A percentile compares a stretch with the other conserved stretches of the same genome.
Evolutionary conservation across 2,329 filamentous ascomycete species (phyloP).

Genomic region (Claviceps quebecensis): DNA sequence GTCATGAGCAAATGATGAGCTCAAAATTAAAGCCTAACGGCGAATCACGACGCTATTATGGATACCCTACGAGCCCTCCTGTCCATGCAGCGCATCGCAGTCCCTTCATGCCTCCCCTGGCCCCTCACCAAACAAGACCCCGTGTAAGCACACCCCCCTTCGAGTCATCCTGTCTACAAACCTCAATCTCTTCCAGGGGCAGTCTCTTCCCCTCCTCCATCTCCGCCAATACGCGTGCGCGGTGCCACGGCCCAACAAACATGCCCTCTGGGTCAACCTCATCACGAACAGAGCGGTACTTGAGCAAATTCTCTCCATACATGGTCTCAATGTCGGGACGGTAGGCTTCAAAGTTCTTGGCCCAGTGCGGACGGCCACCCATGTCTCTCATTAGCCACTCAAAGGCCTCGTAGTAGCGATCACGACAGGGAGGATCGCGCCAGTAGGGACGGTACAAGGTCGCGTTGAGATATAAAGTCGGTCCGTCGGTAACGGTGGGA

Average conservation of each 20-base stretch:
- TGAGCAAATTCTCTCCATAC: slow-evolving; percentile 53
- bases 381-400: slow-evolving; percentile 83
- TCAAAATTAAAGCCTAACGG: too few species aligned
- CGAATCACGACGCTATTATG: too few species aligned
- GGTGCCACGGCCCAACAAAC: slow-evolving; percentile 86
- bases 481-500: slow-evolving; percentile 50
- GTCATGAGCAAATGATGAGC: too few species aligned
- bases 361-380: slow-evolving; percentile 76
- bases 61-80: too few species aligned
- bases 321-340: slow-evolving; percentile 48
- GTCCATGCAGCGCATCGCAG: too few species aligned
- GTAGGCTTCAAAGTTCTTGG: slow-evolving; percentile 68
- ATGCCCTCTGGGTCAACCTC: slow-evolving; percentile 67
- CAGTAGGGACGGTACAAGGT: slow-evolving; percentile 77
- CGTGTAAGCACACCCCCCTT: slow-evolving; percentile 14
- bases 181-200: slow-evolving; percentile 24
- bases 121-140: not conserved
- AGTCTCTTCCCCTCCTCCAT: slow-evolving; percentile 15
- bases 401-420: slow-evolving; percentile 76
- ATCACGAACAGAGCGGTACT: slow-evolving; percentile 55
- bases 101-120: not conserved
- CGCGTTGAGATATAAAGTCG: slow-evolving; percentile 79
- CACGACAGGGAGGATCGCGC: slow-evolving; percentile 60
- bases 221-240: slow-evolving; percentile 44
- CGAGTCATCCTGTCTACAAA: slow-evolving; percentile 12